Conservation (phyloP, 768 basidiomycete genomes). For the Tephrocybe sp. region DNA sequence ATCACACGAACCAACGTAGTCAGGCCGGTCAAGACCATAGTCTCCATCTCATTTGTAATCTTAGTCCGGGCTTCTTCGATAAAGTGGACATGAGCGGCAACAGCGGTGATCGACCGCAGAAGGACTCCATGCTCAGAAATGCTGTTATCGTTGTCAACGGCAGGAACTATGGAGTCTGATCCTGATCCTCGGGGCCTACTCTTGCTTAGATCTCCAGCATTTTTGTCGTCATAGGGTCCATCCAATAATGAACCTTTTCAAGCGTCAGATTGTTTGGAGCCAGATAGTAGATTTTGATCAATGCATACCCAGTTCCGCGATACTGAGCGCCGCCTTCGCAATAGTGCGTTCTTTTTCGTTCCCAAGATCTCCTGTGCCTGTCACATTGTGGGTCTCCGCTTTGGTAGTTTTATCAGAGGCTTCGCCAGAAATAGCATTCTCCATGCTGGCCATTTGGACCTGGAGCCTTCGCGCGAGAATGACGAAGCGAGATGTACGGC, state of each 20-base stretch:
- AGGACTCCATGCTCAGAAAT: conserved; percentile 37
- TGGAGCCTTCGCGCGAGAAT: conserved; percentile 81
- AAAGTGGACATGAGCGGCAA: conserved; percentile 65
- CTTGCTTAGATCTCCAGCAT: neutral
- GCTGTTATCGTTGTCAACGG: conserved; percentile 15
- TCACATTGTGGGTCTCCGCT: conserved; percentile 9
- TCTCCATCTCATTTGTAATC: conserved; percentile 87
- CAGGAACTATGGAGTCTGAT: conserved; percentile 9
- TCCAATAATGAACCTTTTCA: conserved; percentile 49
- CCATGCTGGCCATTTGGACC: conserved; percentile 77
- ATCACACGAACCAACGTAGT: conserved; percentile 61
- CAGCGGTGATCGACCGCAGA: conserved; percentile 70
- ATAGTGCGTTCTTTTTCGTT: conserved; percentile 85
- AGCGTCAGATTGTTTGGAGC: conserved; percentile 4
- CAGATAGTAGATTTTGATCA: neutral
- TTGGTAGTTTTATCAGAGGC: conserved; percentile 12
- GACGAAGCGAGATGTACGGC: conserved; percentile 83
- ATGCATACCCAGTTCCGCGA: conserved; percentile 82
- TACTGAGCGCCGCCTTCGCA: conserved; percentile 91
- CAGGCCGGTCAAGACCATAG: conserved; percentile 81
- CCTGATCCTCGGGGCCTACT: neutral
- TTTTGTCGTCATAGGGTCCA: conserved; percentile 23
- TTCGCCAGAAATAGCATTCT: conserved; percentile 23
- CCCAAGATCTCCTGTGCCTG: conserved; percentile 41
- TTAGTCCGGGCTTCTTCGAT: conserved; percentile 68